Base-by-base conservation (phyloP, 2,329 filamentous ascomycete species). In the Trichoderma cornu-damae region DNA sequence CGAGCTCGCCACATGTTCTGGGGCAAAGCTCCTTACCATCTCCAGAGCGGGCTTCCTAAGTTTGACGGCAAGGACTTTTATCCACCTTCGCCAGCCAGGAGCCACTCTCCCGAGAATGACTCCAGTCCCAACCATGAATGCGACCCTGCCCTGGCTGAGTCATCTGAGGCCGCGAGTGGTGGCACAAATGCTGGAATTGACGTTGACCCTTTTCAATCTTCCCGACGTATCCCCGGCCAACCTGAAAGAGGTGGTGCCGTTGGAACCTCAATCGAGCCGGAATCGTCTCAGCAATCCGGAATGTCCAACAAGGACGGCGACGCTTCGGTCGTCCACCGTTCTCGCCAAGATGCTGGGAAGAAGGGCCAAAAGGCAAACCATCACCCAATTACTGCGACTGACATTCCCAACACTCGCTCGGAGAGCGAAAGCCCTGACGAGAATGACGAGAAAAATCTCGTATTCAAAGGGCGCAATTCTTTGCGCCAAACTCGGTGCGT, bases 41-140 rank as follows among this genome's bases (percentile, higher is more conserved):
- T 75, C 11, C 73, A 78, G 48, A 75, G 72, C 32, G 80, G 81
- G 2, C 70, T 85, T 38, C 83, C 83, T 32, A 85, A 83, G 67
- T 87, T 83, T 63, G 83, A 86, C 62, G 83, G 84, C 22, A 84
- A 83, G 66, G 77, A 85, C 65, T 86, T 86, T 62, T 86, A 85
- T 60, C 80, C 79, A 28, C 71, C 80, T 3, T 84, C 82, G 0
- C 80, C 81, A 1, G 66, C 69, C 60, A 81, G 79, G 65, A 64
- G 69, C 32, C 60, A 59, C 28, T 61, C 62, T 8, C 22, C 58
- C 3, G 58, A 59, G 16, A 30, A 61, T 6, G 59, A 57, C 30
- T 28, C 18, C 30, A 46, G 7, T 6, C 40, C 35, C 40, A 28
- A 12, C 16, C 40, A 16, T 28, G 46, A 18, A 22, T 24, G 38